phyloP scores from a whole-genome alignment of 352 stramenopile species.

The Pythium periplocum region DNA sequence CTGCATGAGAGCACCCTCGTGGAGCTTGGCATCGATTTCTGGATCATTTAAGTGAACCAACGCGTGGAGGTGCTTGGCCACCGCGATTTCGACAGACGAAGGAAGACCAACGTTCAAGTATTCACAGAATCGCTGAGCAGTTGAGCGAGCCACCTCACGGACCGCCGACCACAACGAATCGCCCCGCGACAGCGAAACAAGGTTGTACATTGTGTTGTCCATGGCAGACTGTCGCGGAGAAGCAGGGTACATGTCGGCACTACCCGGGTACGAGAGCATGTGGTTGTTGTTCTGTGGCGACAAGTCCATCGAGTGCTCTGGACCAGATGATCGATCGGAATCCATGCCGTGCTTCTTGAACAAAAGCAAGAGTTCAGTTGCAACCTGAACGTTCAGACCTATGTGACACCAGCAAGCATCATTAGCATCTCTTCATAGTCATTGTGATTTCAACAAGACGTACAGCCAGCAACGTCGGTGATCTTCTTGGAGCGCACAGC shows the following conservation, averaged over 20 bases:
- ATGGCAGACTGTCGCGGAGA: conserved; percentile 49
- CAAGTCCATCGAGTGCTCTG: too few species aligned
- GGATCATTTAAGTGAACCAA: conserved; percentile 65
- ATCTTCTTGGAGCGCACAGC: conserved; percentile 40
- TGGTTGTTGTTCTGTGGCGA: conserved; percentile 19
- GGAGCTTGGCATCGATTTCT: conserved; percentile 56
- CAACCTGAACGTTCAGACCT: conserved; percentile 50
- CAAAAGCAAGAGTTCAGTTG: conserved; percentile 59
- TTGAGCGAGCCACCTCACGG: conserved; percentile 34
- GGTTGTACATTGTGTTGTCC: conserved; percentile 79
- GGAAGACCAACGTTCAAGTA: conserved; percentile 64
- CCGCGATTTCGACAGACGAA: conserved; percentile 72
- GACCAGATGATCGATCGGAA: background rate
- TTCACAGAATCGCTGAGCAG: conserved; percentile 37
- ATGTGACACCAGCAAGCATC: background rate
- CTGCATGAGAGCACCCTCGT: conserved; percentile 50
- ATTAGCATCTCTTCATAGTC: too few species aligned
- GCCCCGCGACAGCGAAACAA: conserved; percentile 49
- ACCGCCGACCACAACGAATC: conserved; percentile 59
- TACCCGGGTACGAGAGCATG: conserved; percentile 21
- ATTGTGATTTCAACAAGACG: conserved; percentile 2
- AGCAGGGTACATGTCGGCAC: conserved; percentile 37
- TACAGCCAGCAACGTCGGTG: conserved; percentile 49
- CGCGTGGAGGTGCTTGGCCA: conserved; percentile 80
- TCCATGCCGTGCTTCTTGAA: conserved; percentile 58